A percentile compares a stretch with the other conserved stretches of the same genome.
phyloP scores from a whole-genome alignment of 2,329 filamentous ascomycete genomes.

The Exutisphaerella laricina region DNA sequence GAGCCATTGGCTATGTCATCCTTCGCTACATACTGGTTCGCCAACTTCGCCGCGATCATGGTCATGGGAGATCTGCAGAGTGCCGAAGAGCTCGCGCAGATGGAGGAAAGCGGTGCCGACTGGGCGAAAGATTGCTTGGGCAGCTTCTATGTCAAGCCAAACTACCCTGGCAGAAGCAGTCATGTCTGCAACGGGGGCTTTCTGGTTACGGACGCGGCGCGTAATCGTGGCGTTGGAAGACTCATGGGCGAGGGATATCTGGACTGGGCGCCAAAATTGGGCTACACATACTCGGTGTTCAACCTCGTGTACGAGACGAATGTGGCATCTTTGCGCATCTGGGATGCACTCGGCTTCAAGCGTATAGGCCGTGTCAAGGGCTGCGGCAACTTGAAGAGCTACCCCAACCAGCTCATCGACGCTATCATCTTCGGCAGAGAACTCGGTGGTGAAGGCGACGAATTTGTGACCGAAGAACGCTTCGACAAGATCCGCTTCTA shows the following conservation, averaged over 20 bases:
- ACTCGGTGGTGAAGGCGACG: conserved; percentile 60
- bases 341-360: conserved; percentile 90
- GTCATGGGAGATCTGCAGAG: conserved; percentile 68
- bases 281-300: conserved; percentile 89
- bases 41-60: conserved; percentile 85
- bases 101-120: conserved; percentile 49
- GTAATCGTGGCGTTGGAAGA: conserved; percentile 47
- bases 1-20: conserved; percentile 66
- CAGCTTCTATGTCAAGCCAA: conserved; percentile 91
- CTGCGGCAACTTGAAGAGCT: conserved; percentile 46
- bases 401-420: conserved; percentile 43
- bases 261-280: conserved; percentile 52
- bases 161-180: conserved; percentile 84
- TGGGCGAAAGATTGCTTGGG: conserved; percentile 79
- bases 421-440: conserved; percentile 58
- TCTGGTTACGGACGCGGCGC: conserved; percentile 43
- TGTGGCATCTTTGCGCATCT: conserved; percentile 81
- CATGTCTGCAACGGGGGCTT: conserved; percentile 71
- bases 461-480: conserved; percentile 86
- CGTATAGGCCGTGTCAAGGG: conserved; percentile 72
- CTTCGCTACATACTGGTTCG: conserved; percentile 84
- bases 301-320: conserved; percentile 94
- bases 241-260: conserved; percentile 50
- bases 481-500: conserved; percentile 99
- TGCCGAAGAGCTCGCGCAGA: conserved; percentile 47